Conservation (phyloP, 441 rosid genomes). For the Eruca vesicaria region DNA sequence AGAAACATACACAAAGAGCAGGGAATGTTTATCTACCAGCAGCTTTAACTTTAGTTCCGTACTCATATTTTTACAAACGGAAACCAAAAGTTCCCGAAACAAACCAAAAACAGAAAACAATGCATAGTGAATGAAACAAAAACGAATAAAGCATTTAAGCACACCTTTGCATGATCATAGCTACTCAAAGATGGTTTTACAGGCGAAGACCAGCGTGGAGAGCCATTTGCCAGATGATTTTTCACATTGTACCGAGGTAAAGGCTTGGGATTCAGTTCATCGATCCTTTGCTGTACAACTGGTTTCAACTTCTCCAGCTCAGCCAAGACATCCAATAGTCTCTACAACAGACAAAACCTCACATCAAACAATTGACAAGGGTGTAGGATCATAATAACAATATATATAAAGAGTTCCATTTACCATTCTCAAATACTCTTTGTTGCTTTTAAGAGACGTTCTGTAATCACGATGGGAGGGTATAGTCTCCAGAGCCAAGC, state of each 20-base stretch:
- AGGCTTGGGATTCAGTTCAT: constrained; percentile 53
- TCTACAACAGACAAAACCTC: constrained; percentile 46
- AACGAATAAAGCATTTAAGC: constrained; percentile 26
- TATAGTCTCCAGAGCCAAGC: constrained; percentile 84
- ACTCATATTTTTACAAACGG: background rate
- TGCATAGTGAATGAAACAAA: background rate
- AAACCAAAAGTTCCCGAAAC: background rate
- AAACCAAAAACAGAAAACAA: background rate
- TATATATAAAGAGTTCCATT: background rate
- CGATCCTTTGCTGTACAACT: constrained; percentile 59
- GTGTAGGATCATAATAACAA: background rate
- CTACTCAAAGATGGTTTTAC: constrained; percentile 43
- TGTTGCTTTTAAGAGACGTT: constrained; percentile 50
- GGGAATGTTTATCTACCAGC: constrained; percentile 16
- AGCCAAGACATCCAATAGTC: constrained; percentile 58
- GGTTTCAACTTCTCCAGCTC: constrained; percentile 94
- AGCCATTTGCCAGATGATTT: constrained; percentile 43
- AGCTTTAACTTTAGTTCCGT: background rate
- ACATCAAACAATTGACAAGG: constrained; percentile 13
- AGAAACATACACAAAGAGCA: constrained; percentile 12
- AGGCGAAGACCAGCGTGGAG: constrained; percentile 45
- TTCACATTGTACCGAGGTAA: constrained; percentile 40
- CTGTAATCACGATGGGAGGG: constrained; percentile 85
- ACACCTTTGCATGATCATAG: constrained; percentile 58
- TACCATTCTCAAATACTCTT: constrained; percentile 66